Evolutionary conservation across 345 rosid genomes (phyloP), one percentile per base, ranked within the genome.

Genomic region (Trapa incisa): DNA sequence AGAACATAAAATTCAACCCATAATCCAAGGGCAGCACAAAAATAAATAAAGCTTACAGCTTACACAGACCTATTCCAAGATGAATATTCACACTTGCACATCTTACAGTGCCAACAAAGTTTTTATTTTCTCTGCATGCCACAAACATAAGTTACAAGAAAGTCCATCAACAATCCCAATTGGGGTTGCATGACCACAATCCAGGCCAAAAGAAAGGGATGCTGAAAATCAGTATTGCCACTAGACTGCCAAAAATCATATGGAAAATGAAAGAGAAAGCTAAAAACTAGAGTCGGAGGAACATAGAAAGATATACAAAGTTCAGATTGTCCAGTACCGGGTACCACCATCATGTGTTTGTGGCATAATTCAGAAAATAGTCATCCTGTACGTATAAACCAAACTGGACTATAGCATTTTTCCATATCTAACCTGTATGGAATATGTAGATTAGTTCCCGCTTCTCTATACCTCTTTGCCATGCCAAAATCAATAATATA

Each of bases 51-150:
- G 75, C 71, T 35, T 42, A 62, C 70, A 68, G 37, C 37, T 38
- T 47, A 43, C 12, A 32, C 74, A 47, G 77, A 91, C 97, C 97
- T 71, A 91, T 86, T 74, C 97, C 97, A 69, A 91, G 89, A 84
- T 91, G 97, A 72, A 96, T 91, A 68, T 91, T 91, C 91, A 87
- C 87, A 89, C 97, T 91, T 52, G 97, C 97, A 72, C 89, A 91
- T 84, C 97, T 84, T 58, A 96, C 96, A 48, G 97, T 91, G 70
- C 97, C 96, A 0, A 96, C 87, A 85, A 91, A 80, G 73, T 89
- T 91, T 79, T 91, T 91, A 71, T 91, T 91, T 74, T 91, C 97
- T 80, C 97, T 91, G 89, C 75, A 70, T 66, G 22, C 65, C 33
- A 39, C 13, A 61, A 6, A 66, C 37, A 50, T 39, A 74, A 47